Evolutionary conservation across 139 green algal genomes (phyloP).

Genomic region (Closterium sp.): DNA sequence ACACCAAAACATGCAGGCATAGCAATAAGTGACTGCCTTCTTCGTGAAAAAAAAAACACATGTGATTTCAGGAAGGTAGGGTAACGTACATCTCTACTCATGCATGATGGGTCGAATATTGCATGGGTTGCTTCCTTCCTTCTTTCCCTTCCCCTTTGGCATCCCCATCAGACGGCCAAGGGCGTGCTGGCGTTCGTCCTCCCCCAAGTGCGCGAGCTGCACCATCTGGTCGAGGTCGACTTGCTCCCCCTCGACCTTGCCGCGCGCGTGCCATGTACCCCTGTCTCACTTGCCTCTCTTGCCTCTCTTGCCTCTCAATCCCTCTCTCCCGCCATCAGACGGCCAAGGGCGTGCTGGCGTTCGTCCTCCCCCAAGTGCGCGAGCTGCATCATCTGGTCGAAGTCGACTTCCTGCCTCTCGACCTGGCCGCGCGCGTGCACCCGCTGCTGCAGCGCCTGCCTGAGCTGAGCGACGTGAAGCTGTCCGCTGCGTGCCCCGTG

Average conservation of each 20-base stretch:
- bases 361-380: conserved; percentile 73
- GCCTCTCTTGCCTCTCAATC: no score
- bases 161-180: conserved; percentile 51
- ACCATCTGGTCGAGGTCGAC: conserved; percentile 79
- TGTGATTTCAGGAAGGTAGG: no score
- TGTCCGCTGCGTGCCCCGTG: conserved; percentile 64
- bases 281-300: no score
- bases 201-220: conserved; percentile 71
- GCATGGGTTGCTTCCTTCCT: not conserved
- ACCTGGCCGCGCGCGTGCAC: conserved; percentile 41
- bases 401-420: conserved; percentile 54
- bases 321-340: no score
- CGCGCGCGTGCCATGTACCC: conserved; percentile 45
- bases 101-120: no score
- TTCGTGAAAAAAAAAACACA: no score
- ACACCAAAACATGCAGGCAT: not conserved
- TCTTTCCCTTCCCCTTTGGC: not conserved
- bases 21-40: not conserved
- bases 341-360: conserved; percentile 72
- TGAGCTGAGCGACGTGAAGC: conserved; percentile 24
- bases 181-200: conserved; percentile 80
- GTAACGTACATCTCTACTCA: no score
- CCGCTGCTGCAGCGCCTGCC: conserved; percentile 63
- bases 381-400: conserved; percentile 79
- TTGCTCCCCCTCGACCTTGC: conserved; percentile 92